Evolutionary conservation across 2,329 filamentous ascomycete genomes (phyloP).

Genomic region (Madurella fahalii): DNA sequence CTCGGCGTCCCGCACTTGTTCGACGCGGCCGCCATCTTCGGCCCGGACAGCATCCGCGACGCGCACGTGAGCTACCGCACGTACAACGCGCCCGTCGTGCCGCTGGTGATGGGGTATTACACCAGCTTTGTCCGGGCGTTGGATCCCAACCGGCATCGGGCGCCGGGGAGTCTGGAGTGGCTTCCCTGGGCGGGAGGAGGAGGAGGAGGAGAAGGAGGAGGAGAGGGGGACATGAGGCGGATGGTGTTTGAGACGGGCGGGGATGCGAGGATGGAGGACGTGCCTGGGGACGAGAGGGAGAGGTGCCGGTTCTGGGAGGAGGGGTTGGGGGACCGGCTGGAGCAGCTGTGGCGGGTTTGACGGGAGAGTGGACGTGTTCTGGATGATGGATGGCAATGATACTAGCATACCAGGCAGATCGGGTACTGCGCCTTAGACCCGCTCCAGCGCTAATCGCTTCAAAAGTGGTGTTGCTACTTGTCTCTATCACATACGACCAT

Average conservation of each 20-base stretch:
- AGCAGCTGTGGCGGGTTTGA: conserved; percentile 27
- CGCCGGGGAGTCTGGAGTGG: conserved; percentile 39
- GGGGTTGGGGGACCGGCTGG: conserved; percentile 32
- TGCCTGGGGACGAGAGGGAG: conserved; percentile 31
- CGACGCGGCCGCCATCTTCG: conserved; percentile 47
- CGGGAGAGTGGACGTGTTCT: too few relatives aligned
- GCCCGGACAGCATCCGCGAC: conserved; percentile 36
- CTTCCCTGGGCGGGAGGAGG: conserved; percentile 21
- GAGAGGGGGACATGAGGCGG: conserved; percentile 28
- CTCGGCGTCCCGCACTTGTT: conserved; percentile 47
- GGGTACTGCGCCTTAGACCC: too few relatives aligned
- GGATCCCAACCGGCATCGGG: conserved; percentile 40
- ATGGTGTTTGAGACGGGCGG: conserved; percentile 40
- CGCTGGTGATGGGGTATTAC: conserved; percentile 47
- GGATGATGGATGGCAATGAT: too few relatives aligned
- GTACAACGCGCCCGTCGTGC: conserved; percentile 43
- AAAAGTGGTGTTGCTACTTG: too few relatives aligned
- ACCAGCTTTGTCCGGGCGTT: conserved; percentile 45
- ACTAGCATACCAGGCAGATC: too few relatives aligned
- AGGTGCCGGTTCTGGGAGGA: conserved; percentile 42
- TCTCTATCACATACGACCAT: background rate
- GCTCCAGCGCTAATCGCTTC: too few relatives aligned
- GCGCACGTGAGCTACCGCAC: conserved; percentile 38
- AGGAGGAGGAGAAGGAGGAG: conserved; percentile 35
- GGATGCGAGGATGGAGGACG: conserved; percentile 37